These are phyloP conservation scores for Acanthamoeba healyi DNA, from an alignment of 208 protist species.

Conservation along the genomic window DNA sequence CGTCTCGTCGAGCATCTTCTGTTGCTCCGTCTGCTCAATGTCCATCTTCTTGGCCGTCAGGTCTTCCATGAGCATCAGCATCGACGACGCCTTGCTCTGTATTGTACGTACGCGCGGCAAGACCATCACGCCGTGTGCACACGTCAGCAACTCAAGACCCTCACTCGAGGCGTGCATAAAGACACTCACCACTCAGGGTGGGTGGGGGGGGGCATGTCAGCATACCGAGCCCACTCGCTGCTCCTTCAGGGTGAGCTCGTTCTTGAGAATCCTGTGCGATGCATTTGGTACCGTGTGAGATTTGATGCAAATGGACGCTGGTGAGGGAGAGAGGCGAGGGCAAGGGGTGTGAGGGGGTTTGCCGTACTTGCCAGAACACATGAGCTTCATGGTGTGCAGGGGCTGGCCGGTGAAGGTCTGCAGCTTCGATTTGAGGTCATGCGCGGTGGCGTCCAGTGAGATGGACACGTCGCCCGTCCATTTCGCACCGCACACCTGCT, in stretches of 20 bases:
- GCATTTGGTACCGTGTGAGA: background rate
- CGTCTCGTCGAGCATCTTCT: constrained; percentile 42
- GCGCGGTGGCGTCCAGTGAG: background rate
- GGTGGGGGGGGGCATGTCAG: background rate
- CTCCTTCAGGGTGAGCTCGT: constrained; percentile 23
- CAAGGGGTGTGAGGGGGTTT: background rate
- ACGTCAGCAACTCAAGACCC: background rate
- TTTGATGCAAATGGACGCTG: background rate
- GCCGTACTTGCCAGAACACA: constrained; percentile 47
- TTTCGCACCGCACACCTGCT: constrained; percentile 45
- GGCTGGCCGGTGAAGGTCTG: background rate
- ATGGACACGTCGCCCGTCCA: constrained; percentile 37
- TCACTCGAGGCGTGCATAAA: background rate
- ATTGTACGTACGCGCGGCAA: background rate
- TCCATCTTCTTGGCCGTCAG: constrained; percentile 42
- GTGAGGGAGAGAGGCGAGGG: background rate
- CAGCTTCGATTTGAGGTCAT: constrained; percentile 35
- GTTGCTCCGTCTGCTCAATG: background rate
- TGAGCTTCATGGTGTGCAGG: constrained; percentile 24
- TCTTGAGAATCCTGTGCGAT: constrained; percentile 39
- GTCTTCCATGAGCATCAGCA: constrained; percentile 65
- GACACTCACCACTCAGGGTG: background rate
- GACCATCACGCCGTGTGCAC: background rate
- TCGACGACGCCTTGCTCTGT: constrained; percentile 27
- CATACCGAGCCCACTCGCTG: constrained; percentile 29